Evolutionary conservation across 768 basidiomycete genomes (phyloP), one percentile per base, ranked within the genome.

Genomic region (Pleurotus tuber-regium): DNA sequence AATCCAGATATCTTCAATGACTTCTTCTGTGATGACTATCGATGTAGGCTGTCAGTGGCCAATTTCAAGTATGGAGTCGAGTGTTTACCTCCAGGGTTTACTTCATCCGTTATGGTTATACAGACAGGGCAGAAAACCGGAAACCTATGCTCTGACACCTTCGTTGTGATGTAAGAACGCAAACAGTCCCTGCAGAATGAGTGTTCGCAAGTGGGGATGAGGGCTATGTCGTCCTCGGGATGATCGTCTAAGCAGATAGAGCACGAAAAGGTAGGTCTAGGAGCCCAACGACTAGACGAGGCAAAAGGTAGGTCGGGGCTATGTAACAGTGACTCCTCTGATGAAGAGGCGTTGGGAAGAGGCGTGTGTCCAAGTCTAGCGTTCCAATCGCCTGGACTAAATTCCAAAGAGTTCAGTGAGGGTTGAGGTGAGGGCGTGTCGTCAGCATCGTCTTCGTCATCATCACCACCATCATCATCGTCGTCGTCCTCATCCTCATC

Each of bases 101-200:
- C 61, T 9, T 63, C 63, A 14, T 57, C 54, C 10, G 56, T 52
- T 18, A 57, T 43, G 7, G 63, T 60, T n/a, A 61, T 63, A 53
- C 82, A 83, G 12, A 70, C 52, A 0, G 80, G 82, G 61, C 80
- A 83, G 2, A 74, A 50, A 39, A 83, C 70, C 1, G 80, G 80
- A 44, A 71, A 80, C 4, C 70, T 70, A 39, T 69, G 72, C 19
- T 77, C 76, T 3, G 68, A 63, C 5, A 83, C 62, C 63, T 71
- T 71, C 5, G 65, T 59, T 16, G 54, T 51, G 10, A 76, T 63
- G 42, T 73, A 70, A 2, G 43, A 52, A 51, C 59, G 63, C 40
- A 80, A 49, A 60, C 82, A 83, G 2, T 61, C 54, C 43, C 81
- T 60, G 57, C 80, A 83, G 59, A 74, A 74, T 29, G 42, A 50